Conservation (phyloP, 1,139 yeast genomes). For the Saccharomyces hybrid region DNA sequence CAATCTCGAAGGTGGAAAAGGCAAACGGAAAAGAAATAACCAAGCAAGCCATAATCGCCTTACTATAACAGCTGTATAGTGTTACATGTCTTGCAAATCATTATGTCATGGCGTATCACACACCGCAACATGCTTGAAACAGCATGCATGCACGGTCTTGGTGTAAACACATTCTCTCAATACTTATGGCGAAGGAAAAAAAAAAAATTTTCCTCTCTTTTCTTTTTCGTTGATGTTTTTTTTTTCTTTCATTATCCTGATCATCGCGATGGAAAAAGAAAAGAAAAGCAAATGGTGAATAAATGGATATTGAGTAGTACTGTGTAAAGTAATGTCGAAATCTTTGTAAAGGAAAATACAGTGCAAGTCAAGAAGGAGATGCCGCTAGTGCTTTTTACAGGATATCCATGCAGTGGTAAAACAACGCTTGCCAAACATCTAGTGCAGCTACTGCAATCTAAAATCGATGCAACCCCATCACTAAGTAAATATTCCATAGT, state of each 20-base stretch:
- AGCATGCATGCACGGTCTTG: background rate
- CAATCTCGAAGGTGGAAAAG: background rate
- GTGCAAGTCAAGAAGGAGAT: conserved; percentile 34
- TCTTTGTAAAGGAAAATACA: background rate
- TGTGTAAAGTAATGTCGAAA: background rate
- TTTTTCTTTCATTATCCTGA: background rate
- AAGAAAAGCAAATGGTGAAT: background rate
- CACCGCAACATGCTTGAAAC: background rate
- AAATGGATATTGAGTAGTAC: background rate
- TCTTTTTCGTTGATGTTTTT: background rate
- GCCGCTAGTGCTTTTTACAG: conserved; percentile 83
- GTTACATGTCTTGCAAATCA: background rate
- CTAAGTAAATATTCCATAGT: conserved; percentile 46
- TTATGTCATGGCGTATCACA: background rate
- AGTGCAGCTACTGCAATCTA: conserved; percentile 40
- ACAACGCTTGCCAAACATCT: conserved; percentile 62
- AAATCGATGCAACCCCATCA: conserved; percentile 47
- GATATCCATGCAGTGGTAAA: conserved; percentile 83
- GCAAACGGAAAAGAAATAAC: background rate
- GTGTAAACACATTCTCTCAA: background rate
- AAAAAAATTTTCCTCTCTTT: background rate
- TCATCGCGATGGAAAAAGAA: background rate
- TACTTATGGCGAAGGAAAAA: too few relatives aligned
- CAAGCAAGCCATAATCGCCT: background rate
- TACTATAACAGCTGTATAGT: background rate